Conservation (phyloP, 441 rosid genomes). For the Aleurites moluccanus region DNA sequence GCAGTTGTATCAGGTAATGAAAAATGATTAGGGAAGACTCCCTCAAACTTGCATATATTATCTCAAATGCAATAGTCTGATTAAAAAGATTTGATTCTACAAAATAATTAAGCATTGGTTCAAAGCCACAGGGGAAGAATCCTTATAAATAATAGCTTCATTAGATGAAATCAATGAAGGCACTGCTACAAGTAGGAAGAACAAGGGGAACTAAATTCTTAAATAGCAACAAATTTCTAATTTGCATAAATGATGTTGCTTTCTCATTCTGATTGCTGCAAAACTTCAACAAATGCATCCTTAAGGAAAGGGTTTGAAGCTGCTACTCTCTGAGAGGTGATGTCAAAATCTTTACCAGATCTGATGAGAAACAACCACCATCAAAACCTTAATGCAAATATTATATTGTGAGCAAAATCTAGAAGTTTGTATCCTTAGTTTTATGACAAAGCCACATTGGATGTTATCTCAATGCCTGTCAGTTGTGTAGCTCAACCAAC, state of each 20-base stretch:
- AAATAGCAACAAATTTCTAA: neutral
- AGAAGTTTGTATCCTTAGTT: neutral
- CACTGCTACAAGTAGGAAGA: neutral
- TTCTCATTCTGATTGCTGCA: constrained; percentile 48
- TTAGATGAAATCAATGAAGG: neutral
- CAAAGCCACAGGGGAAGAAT: constrained; percentile 16
- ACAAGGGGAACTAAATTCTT: constrained; percentile 8
- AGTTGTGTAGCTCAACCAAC: neutral
- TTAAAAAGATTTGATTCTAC: neutral
- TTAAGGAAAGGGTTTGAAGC: constrained; percentile 76
- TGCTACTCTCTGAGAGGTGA: constrained; percentile 75
- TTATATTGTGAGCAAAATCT: constrained; percentile 3
- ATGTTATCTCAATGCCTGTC: neutral
- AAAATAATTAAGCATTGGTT: neutral
- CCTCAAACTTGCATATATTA: neutral
- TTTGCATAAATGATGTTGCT: constrained; percentile 5
- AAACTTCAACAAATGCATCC: constrained; percentile 67
- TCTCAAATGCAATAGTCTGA: too few relatives aligned
- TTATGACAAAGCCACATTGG: too few relatives aligned
- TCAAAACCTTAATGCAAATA: constrained; percentile 9
- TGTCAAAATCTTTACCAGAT: constrained; percentile 84
- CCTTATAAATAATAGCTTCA: neutral
- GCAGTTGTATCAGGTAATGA: neutral
- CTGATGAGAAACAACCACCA: constrained; percentile 43
- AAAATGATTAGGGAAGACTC: neutral